A percentile compares a stretch with the other conserved stretches of the same genome.
These are phyloP conservation scores for Saturnispora kantuleensis DNA, from an alignment of 805 yeast genomes.

Conservation along the genomic window DNA sequence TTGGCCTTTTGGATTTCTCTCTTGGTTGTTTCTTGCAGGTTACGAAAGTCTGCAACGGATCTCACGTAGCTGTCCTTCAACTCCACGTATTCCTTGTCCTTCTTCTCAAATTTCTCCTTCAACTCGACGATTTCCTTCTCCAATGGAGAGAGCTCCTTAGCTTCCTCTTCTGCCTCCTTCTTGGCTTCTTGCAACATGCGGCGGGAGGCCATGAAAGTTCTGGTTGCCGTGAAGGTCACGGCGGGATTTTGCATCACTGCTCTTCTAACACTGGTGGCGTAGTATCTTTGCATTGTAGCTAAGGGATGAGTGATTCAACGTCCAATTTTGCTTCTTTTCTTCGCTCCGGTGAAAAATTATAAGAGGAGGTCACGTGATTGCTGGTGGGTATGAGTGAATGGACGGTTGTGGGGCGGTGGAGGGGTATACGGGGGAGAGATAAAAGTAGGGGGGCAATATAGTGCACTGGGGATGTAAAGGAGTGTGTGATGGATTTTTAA, in stretches of 20 bases:
- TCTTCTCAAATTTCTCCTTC: conserved; percentile 45
- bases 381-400: too few relatives aligned
- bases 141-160: conserved; percentile 18
- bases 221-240: conserved; percentile 13
- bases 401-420: too few relatives aligned
- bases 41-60: conserved; percentile 86
- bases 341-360: neutral
- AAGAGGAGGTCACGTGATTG: neutral
- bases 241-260: conserved; percentile 7
- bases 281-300: conserved; percentile 21
- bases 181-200: conserved; percentile 24
- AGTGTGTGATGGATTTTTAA: too few relatives aligned
- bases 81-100: conserved; percentile 67
- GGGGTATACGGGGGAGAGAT: too few relatives aligned
- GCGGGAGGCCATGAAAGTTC: conserved; percentile 19
- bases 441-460: too few relatives aligned
- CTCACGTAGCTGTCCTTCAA: conserved; percentile 76
- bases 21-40: conserved; percentile 82
- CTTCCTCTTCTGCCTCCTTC: conserved; percentile 7
- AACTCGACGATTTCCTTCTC: conserved; percentile 26
- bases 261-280: conserved; percentile 16
- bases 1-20: conserved; percentile 78
- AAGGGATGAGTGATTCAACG: neutral
- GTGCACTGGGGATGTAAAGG: too few relatives aligned
- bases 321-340: neutral